Base-by-base conservation (phyloP, 2,329 filamentous ascomycete genomes). In the Stachybotrys elegans region DNA sequence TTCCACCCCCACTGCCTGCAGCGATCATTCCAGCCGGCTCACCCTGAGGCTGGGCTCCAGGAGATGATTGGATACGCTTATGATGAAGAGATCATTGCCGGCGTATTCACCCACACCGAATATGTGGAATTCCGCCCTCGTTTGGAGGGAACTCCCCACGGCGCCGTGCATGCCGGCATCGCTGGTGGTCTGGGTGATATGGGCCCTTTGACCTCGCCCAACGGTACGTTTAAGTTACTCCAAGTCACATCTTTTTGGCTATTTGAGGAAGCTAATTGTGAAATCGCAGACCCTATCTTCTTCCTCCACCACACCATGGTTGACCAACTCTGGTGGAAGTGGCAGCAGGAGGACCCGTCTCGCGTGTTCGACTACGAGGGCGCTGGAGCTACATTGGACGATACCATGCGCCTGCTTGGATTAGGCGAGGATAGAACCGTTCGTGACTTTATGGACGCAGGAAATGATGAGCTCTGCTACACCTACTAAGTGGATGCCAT, bases 221-320 rank as follows among this genome's bases (percentile, higher is more conserved):
- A 40, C 13, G 38, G 38, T 40, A 16, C 27, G 38, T 22, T 9
- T 7, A 5, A 11, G 16, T 36, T 19, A 6, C 29, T 11, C 5
- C 19, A 17, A 6, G 16, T 17, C 17, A 36, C 5, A 8, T 17
- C 13, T 5, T 19, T 36, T 4, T n/a, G n/a, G 5, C 5, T 17
- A 16, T n/a, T 13, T 36, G 14, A 36, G 16, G 19, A 16, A 8
- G 34, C 12, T 17, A 36, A 36, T 20, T 4, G 19, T 19, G 19
- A 11, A 16, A 5, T n/a, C 13, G 5, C 20, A 40, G 38, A 40
- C 19, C 38, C 38, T 17, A 40, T 40, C 38, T 40, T 40, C 22
- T 40, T n/a, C 34, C 39, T 48, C 22, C 42, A 44, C 34, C 46
- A 48, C 32, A 39, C 42, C 13, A 21, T 42, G 25, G 38, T 48